Percentiles rank a stretch among this genome's conserved stretches.
Conservation (phyloP, 495 filamentous ascomycete genomes). For the Penicillium waksmanii region DNA sequence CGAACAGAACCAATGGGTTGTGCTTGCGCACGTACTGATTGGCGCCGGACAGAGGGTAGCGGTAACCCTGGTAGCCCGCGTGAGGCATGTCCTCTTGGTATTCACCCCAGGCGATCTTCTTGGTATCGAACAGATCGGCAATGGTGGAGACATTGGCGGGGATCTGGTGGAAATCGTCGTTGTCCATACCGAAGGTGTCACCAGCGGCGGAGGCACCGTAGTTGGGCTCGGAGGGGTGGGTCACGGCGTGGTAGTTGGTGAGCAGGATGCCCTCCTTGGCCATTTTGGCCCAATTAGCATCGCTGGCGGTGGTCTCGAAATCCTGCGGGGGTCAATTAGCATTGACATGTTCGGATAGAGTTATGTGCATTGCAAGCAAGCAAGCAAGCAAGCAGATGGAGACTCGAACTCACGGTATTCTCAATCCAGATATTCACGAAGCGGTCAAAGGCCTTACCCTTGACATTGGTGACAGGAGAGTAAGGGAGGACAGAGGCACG, state of each 20-base stretch:
- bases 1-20: conserved; percentile 65
- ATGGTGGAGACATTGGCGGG: conserved; percentile 67
- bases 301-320: conserved; percentile 52
- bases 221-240: conserved; percentile 74
- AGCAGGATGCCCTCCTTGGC: conserved; percentile 65
- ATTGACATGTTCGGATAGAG: conserved; percentile 9
- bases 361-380: conserved; percentile 7
- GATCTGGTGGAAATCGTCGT: conserved; percentile 61
- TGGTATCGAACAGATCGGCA: conserved; percentile 70
- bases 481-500: conserved; percentile 38
- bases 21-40: conserved; percentile 82
- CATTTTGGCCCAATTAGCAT: conserved; percentile 58
- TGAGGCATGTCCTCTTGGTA: conserved; percentile 75
- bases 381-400: neutral
- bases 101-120: conserved; percentile 67
- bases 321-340: conserved; percentile 45
- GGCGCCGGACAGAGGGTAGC: conserved; percentile 48
- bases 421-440: conserved; percentile 74
- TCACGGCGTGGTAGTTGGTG: conserved; percentile 64
- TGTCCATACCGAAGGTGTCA: conserved; percentile 71
- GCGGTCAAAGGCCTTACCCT: conserved; percentile 67
- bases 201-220: conserved; percentile 66
- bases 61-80: conserved; percentile 64
- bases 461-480: conserved; percentile 62
- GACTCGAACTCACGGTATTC: conserved; percentile 58